Evolutionary conservation across 2,329 filamentous ascomycete species (phyloP).

Genomic region (Arthrobotrys entomopaga): DNA sequence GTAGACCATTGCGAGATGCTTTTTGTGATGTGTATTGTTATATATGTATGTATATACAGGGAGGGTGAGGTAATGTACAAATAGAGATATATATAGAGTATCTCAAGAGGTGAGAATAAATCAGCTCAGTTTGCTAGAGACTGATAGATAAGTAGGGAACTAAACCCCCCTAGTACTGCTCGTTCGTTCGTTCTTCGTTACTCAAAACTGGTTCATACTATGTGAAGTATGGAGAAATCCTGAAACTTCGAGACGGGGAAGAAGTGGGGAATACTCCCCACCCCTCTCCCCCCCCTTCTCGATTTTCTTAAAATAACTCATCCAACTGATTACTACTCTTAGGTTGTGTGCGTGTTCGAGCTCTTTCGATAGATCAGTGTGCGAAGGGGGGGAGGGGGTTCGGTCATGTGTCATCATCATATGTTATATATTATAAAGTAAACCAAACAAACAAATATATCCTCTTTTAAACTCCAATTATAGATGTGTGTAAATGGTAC

Average conservation of each 20-base stretch:
- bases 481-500: too few species aligned
- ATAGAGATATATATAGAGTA: neutral
- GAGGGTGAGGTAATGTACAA: conserved; percentile 13
- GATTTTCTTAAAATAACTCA: conserved; percentile 19
- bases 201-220: neutral
- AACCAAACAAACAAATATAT: too few species aligned
- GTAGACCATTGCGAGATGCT: too few species aligned
- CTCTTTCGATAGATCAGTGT: neutral
- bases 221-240: neutral
- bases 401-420: too few species aligned
- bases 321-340: conserved; percentile 1
- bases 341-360: neutral
- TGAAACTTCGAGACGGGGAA: conserved; percentile 22
- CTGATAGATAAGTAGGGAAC: conserved; percentile 3
- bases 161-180: neutral
- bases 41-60: too few species aligned
- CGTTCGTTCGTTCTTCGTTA: neutral
- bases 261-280: neutral
- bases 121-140: neutral
- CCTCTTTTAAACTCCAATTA: too few species aligned
- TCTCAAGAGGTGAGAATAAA: too few species aligned
- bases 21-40: too few species aligned
- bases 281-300: neutral
- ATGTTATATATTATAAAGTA: too few species aligned
- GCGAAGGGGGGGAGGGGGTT: too few species aligned